Base-by-base conservation (phyloP, 1,284 basidiomycete genomes). In the Somion occarium region DNA sequence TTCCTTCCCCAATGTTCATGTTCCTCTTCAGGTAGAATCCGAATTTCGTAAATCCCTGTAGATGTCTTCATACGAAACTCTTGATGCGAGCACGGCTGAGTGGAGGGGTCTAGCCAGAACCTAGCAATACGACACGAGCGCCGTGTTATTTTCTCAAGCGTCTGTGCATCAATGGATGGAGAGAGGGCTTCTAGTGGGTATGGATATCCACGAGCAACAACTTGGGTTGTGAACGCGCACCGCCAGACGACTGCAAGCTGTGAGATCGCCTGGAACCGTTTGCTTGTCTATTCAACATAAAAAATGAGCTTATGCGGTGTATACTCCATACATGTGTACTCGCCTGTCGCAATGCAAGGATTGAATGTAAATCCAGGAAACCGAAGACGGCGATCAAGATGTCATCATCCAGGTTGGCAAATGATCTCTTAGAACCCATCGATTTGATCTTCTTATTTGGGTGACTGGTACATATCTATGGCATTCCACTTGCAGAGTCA, bases 221-320 rank as follows among this genome's bases (percentile, higher is more conserved):
- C 69, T 42, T 78, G 69, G 38, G 53, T 61, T 18, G 59, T 58
- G 58, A 73, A 78, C 18, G 73, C 74, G 37, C 73, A 72, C n/a
- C 70, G 70, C 83, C 83, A 85, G 20, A 84, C 72, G 44, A 74
- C 70, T 38, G 72, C 73, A 19, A 75, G 64, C 9, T 60, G 64
- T 0, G 78, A 76, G 9, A 82, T 53, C 3, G 59, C 53, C 46
- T 62, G 59, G 23, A 84, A 57, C n/a, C 70, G 68, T 53, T 64
- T 73, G 56, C 75, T 83, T 42, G 73, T 76, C 82, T 85, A 51
- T 37, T n/a, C n/a, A n/a, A n/a, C 26, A 19, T 7, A 47, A 37
- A 11, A n/a, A 37, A 11, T 37, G 34, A 37, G 50, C 50, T 26
- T 26, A n/a, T n/a, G n/a, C n/a, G n/a, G n/a, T n/a, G 11, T 25